A percentile compares a stretch with the other conserved stretches of the same genome.
These are phyloP conservation scores for Chrysoporthe deuterocubensis DNA, from an alignment of 2,329 filamentous ascomycete species.

Conservation along the genomic window DNA sequence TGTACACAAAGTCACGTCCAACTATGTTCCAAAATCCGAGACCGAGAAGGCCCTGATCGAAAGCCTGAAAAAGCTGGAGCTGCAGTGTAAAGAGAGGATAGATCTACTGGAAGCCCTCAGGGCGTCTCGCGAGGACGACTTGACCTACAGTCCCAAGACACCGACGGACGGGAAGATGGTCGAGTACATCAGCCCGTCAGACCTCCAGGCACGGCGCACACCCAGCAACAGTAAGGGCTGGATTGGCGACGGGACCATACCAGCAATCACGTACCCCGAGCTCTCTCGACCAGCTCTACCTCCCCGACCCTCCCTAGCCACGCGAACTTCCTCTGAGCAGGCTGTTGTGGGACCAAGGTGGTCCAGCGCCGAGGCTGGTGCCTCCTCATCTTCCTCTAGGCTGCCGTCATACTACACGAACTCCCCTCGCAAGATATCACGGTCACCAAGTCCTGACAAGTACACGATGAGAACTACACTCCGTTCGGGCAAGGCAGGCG, in stretches of 20 bases:
- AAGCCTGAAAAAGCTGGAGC: slow-evolving; percentile 79
- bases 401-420: slow-evolving; percentile 11
- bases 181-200: slow-evolving; percentile 25
- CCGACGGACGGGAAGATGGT: slow-evolving; percentile 29
- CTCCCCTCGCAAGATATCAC: slow-evolving; percentile 39
- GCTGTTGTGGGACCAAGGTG: slow-evolving; percentile 43
- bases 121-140: slow-evolving; percentile 59
- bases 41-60: slow-evolving; percentile 83
- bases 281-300: slow-evolving; percentile 71
- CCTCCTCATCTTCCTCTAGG: slow-evolving; percentile 29
- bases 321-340: slow-evolving; percentile 56
- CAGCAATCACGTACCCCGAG: slow-evolving; percentile 77
- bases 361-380: slow-evolving; percentile 26
- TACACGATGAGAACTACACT: slow-evolving; percentile 66
- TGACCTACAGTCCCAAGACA: slow-evolving; percentile 32
- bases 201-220: slow-evolving; percentile 29
- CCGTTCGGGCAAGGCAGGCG: slow-evolving; percentile 51
- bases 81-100: slow-evolving; percentile 92
- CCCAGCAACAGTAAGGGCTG: slow-evolving; percentile 52
- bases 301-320: slow-evolving; percentile 60
- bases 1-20: slow-evolving; percentile 71
- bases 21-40: slow-evolving; percentile 73
- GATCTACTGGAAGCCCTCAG: slow-evolving; percentile 83
- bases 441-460: slow-evolving; percentile 63
- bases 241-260: slow-evolving; percentile 82